Base-by-base conservation (phyloP, 139 green algal genomes). In the Limnomonas spitsbergensis region DNA sequence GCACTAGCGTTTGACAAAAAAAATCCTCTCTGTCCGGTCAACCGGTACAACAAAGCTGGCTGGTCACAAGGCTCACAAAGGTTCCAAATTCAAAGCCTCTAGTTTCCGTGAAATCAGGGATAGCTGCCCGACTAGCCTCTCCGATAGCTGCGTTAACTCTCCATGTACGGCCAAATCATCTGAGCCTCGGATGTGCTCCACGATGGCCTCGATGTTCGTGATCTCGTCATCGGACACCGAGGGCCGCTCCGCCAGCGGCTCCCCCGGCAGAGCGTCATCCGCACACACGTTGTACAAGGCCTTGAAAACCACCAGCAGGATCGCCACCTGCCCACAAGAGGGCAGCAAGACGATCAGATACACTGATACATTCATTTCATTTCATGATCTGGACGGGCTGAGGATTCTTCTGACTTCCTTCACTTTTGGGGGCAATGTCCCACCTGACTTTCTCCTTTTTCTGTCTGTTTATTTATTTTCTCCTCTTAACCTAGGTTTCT, bases 221-320 rank as follows among this genome's bases (percentile, higher is more conserved):
- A 77, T 66, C 70, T 77, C 70, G n/a, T 77, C 70, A 36, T 77
- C 70, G 6, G 35, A 39, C 6, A 77, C 24, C 3, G 70, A 36
- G 24, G 70, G 38, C 3, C 27, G 70, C 39, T 34, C 70, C 29
- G 68, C 4, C 39, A 67, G 39, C 4, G 38, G 27, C 26, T 38
- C 40, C 9, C 40, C 70, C 40, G 40, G 31, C 7, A n/a, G 14
- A 38, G 70, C 70, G 66, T 82, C 79, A 9, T 87, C 83, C 0
- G 61, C 79, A 4, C 61, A 79, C 29, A 87, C n/a, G 54, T 87
- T 87, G 77, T 82, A 87, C 14, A 87, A 61, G 32, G 83, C 83
- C 79, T 87, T 87, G 79, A 81, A 83, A 47, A 87, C 76, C 39
- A 84, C 83, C 1, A 70, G 69, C 53, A 87, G 66, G 26, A 83